Evolutionary conservation across 208 protist species (phyloP).

Genomic region (Herpetomonas muscarum): DNA sequence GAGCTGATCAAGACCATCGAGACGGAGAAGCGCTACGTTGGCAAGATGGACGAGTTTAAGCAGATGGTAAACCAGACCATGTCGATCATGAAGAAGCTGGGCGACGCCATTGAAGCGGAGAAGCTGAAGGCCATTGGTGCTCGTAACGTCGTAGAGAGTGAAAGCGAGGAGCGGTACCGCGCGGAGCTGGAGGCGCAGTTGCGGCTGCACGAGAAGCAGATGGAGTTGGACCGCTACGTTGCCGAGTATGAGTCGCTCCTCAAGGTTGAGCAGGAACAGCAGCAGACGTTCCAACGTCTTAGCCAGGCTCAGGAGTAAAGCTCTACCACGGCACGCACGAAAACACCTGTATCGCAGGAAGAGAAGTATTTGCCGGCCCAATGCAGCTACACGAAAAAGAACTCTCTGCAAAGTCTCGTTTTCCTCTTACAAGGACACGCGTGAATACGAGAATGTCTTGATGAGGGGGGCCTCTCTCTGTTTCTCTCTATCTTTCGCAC

Average conservation of each 20-base stretch:
- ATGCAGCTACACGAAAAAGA: no score
- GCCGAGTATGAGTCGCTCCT: constrained; percentile 83
- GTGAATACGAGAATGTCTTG: no score
- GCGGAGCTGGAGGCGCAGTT: constrained; percentile 78
- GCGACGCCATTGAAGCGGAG: constrained; percentile 78
- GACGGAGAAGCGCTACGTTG: constrained; percentile 59
- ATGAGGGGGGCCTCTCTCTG: no score
- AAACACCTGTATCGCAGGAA: neutral
- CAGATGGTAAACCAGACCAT: constrained; percentile 77
- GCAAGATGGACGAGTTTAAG: constrained; percentile 84
- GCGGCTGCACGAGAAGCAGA: constrained; percentile 82
- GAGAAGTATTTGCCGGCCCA: no score
- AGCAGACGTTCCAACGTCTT: constrained; percentile 72
- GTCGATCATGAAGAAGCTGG: constrained; percentile 70
- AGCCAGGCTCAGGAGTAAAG: constrained; percentile 58
- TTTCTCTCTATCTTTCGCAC: no score
- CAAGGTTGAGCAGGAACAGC: constrained; percentile 81
- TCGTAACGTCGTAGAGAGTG: constrained; percentile 86
- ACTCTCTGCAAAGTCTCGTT: no score
- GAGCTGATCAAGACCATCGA: constrained; percentile 76
- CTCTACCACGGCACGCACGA: neutral
- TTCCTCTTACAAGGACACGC: no score
- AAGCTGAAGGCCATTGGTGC: constrained; percentile 84
- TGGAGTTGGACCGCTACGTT: constrained; percentile 86
- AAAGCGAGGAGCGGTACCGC: constrained; percentile 76